Percentiles rank a stretch among this genome's conserved stretches.
Conservation (phyloP, 1,139 yeast species). For the Hemisphaericaspora subhashii region DNA sequence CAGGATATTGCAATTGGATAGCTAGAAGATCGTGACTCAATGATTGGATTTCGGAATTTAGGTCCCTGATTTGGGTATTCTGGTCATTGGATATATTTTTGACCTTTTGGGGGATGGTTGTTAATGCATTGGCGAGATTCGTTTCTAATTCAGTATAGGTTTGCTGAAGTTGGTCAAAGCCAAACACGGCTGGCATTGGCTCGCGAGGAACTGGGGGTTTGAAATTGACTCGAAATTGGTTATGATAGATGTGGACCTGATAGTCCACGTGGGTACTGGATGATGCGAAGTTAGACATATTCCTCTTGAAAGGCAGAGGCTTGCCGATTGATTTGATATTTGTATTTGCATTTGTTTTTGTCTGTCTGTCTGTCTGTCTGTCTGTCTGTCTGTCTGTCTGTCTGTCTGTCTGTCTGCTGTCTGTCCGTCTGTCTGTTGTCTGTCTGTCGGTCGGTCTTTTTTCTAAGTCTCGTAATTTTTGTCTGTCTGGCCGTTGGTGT, state of each 20-base stretch:
- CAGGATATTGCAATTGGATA: background rate
- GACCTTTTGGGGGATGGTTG: conserved; percentile 1
- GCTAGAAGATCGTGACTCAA: background rate
- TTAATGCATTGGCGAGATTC: background rate
- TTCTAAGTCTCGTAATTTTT: too few relatives aligned
- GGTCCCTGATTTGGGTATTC: background rate
- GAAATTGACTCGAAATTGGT: too few relatives aligned
- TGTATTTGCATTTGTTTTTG: background rate
- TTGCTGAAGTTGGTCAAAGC: background rate
- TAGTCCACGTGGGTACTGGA: background rate
- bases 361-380: too few relatives aligned
- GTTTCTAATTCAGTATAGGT: background rate
- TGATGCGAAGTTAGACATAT: background rate
- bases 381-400: background rate
- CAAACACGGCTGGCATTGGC: background rate
- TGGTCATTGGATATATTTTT: background rate
- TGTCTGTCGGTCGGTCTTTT: too few relatives aligned
- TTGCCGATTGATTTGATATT: too few relatives aligned
- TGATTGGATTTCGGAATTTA: background rate
- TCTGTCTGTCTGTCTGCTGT: too few relatives aligned
- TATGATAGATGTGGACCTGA: background rate
- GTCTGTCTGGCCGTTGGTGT: too few relatives aligned
- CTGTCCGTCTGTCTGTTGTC: too few relatives aligned
- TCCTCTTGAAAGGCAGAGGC: background rate
- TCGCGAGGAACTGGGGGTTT: background rate